Base-by-base conservation (phyloP, 805 yeast species). In the Vanderwaltozyma yarrowii region DNA sequence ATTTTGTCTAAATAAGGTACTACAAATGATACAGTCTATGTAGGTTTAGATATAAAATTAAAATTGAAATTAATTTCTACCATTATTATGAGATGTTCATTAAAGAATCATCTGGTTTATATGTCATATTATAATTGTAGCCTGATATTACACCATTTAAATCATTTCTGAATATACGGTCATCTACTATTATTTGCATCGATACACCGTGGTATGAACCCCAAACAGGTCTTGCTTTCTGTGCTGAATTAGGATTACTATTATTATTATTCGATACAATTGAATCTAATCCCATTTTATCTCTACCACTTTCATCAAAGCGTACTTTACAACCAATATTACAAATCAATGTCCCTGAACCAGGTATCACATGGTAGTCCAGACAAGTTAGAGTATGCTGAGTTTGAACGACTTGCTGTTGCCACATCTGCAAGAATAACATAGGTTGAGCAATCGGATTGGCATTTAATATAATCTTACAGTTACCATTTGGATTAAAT, bases 281-380 rank as follows among this genome's bases (percentile, higher is more conserved):
- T 0, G 86, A 73, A 16, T 74, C 67, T 39, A 78, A 81, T 2
- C 87, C 87, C 20, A 73, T 50, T 51, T 77, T 71, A 42, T 76
- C 78, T 42, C 65, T 70, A 0, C 92, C 92, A 38, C 79, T 71
- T 50, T 83, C 92, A 56, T 83, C 92, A 48, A 81, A 82, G 43
- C 78, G 66, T 11, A 81, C 82, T 54, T 79, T 82, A 13, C 74
- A 64, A 36, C 66, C 65, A 13, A 74, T 60, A 39, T 69, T 69
- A 21, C 77, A 65, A 7, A 79, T 65, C 28, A 67, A 55, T 1
- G 71, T 64, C 1, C 75, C 76, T 0, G 81, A 67, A 1, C 84
- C 84, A 0, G 83, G 83, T 9, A 81, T 70, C 41, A 74, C 61
- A 51, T 81, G 92, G 33, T 74, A 69, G 53, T 81, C 89, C 37